Conservation (phyloP, 257 asterid genomes). For the Solanum etuberosum region DNA sequence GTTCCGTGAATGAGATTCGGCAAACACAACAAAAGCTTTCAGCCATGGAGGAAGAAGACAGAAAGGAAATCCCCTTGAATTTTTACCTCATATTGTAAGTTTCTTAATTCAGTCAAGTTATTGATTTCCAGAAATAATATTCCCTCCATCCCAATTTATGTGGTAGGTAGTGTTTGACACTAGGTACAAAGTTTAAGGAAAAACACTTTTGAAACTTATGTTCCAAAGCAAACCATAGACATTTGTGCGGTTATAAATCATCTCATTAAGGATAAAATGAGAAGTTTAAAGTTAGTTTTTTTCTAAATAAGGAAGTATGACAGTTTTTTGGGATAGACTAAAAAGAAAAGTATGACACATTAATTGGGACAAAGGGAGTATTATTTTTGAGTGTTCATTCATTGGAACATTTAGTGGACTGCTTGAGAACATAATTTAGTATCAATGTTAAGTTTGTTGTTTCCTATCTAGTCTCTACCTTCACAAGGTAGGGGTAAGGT, state of each 20-base stretch:
- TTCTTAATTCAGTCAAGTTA: background rate
- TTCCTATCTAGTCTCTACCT: background rate
- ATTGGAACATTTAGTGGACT: background rate
- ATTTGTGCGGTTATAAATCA: background rate
- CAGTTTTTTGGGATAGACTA: background rate
- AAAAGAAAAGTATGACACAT: background rate
- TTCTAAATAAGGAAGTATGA: background rate
- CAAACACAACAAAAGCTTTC: conserved; percentile 58
- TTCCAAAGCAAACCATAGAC: background rate
- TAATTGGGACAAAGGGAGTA: background rate
- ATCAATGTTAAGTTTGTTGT: background rate
- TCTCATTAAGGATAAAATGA: background rate
- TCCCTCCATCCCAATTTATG: background rate
- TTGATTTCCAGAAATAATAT: background rate
- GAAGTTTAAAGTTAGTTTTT: background rate
- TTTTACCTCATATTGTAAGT: conserved; percentile 95
- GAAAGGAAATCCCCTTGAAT: conserved; percentile 69
- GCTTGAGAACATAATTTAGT: background rate
- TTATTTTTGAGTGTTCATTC: background rate
- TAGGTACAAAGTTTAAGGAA: background rate
- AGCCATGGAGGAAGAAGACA: conserved; percentile 66
- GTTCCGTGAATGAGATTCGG: conserved; percentile 48
- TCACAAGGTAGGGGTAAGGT: background rate
- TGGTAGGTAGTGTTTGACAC: background rate
- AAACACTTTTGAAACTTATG: background rate